Base-by-base conservation (phyloP, 768 basidiomycete genomes). In the Hericium alpestre region DNA sequence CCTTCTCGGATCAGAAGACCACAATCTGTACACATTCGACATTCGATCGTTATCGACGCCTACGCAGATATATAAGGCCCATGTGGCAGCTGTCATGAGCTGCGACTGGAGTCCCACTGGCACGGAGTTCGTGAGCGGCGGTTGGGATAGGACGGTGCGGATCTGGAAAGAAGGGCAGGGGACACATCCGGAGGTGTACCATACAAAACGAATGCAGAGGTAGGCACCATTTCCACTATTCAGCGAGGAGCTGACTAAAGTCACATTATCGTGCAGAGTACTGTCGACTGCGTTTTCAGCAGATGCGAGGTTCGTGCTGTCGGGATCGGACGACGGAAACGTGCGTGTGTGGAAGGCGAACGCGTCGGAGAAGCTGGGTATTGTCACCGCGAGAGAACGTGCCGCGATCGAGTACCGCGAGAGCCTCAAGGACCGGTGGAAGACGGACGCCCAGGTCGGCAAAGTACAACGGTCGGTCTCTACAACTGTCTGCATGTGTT, bases 181-280 rank as follows among this genome's bases (percentile, higher is more conserved):
- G 0, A 82, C 82, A 32, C 77, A 79, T 7, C 82, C 88, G 15
- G 95, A 98, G 68, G 86, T 93, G 7, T 99, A 98, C 67, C 95
- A 98, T 70, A 95, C 93, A 15, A 98, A 98, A 73, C 89, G 96
- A 48, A 99, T 99, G 96, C 96, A 98, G 70, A 81, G 93, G 90
- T 91, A 53, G 40, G 66, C 15, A 5, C 27, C n/a, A 27, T 20
- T 5, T 22, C 38, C 22, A 41, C 13, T 1, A 16, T 41, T 10
- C 37, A n/a, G 1, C 22, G 20, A 38, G 56, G 12, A 4, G 18
- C 12, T 38, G 1, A 6, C 16, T 37, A 46, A 16, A 0, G 7
- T 12, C 22, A 12, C 4, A 32, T 32, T 10, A 32, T 32, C 5
- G 6, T 10, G 4, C 65, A 93, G 94, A 59, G 91, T 99, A 38